Base-by-base conservation (phyloP, 2,329 filamentous ascomycete genomes). In the Fusarium xylarioides region DNA sequence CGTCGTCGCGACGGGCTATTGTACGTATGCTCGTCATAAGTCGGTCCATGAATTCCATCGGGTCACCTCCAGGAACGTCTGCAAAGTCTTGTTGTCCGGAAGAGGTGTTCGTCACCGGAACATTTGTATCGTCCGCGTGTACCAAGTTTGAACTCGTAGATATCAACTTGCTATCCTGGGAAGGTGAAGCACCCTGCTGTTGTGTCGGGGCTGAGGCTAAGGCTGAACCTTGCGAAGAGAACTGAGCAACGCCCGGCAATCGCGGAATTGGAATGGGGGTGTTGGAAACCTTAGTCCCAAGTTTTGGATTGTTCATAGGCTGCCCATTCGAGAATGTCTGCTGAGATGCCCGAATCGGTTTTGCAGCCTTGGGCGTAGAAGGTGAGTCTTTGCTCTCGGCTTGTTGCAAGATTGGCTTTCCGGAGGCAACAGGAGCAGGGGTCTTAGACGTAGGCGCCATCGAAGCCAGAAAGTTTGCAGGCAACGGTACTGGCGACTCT, bases 21-120 rank as follows among this genome's bases (percentile, higher is more conserved):
- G 84, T 81, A 46, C 84, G 83, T 19, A 89, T 79, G 70, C 88
- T 87, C 47, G 79, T 76, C 82, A 89, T 85, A 82, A 89, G 86
- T 68, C 83, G 84, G 76, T 88, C 86, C 49, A 89, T 83, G 44
- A 89, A 81, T 32, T 84, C 80, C 80, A 84, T 83, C n/a, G 83
- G 85, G 73, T 85, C 85, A 54, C 79, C 75, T 16, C 81, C 82
- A 14, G 85, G 82, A 28, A 84, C 82, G 60, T 85, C 83, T 4
- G 83, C 79, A 55, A 85, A 82, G 21, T 80, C 81, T 40, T 81
- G 81, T n/a, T 70, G 70, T 30, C 60, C 49, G 12, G 52, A 30
- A 21, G 53, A 49, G 35, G 47, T 42, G 43, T 21, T 67, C 23
- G 34, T 57, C 7, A 43, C 28, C 38, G n/a, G 43, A n/a, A 35